Percentiles rank a stretch among this genome's conserved stretches.
Conservation (phyloP, 352 stramenopile species). For the Aphanomyces stellatus region DNA sequence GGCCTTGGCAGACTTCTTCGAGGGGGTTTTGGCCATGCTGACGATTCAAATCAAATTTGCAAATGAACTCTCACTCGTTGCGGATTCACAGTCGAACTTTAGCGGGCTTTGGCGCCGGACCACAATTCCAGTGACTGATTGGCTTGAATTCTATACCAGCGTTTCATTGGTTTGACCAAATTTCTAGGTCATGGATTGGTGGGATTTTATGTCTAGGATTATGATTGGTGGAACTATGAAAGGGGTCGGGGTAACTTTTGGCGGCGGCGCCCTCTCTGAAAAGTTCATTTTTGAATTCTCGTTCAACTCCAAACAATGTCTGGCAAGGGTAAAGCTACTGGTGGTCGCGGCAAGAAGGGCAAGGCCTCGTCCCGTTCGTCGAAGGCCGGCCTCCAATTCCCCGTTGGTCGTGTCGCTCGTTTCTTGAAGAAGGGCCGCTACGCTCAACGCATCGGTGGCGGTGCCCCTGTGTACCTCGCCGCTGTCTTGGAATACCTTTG, state of each 20-base stretch:
- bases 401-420: conserved; percentile 90
- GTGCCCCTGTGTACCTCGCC: conserved; percentile 92
- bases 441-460: conserved; percentile 85
- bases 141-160: background rate
- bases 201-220: conserved; percentile 11
- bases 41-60: conserved; percentile 12
- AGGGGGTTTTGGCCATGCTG: conserved; percentile 69
- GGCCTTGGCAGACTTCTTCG: conserved; percentile 38
- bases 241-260: background rate
- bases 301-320: conserved; percentile 39
- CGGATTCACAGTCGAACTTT: background rate
- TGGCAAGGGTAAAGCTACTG: conserved; percentile 71
- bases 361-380: conserved; percentile 57
- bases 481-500: conserved; percentile 86
- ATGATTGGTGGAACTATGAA: conserved; percentile 12
- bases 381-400: conserved; percentile 95
- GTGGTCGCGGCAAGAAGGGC: conserved; percentile 63
- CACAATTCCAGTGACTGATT: background rate
- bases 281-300: conserved; percentile 19
- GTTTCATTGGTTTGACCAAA: conserved; percentile 13
- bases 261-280: background rate
- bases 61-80: background rate
- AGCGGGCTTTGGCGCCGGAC: background rate
- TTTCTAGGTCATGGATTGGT: conserved; percentile 8
- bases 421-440: conserved; percentile 91